phyloP scores from a whole-genome alignment of 2,329 filamentous ascomycete species.

The Graphium sp. region DNA sequence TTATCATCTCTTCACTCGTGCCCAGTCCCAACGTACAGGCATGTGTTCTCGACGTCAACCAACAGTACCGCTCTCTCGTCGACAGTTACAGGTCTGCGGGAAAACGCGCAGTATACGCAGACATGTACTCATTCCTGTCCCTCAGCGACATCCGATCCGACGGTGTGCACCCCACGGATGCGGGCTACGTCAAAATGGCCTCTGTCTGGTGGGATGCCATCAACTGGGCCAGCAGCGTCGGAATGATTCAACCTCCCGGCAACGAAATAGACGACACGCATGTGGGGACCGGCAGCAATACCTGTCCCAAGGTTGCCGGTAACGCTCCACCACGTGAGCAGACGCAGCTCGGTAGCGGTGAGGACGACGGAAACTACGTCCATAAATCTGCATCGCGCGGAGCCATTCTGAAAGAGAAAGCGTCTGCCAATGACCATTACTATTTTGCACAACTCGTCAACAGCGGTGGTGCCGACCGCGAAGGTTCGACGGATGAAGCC shows the following conservation, averaged over 20 bases:
- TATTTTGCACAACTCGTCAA: constrained; percentile 6
- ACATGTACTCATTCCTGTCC: constrained; percentile 6
- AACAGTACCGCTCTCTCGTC: constrained; percentile 13
- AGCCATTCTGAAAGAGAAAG: background rate
- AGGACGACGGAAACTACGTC: constrained; percentile 7
- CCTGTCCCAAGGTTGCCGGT: constrained; percentile 4
- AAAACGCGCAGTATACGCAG: constrained; percentile 1
- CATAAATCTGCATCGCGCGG: constrained; percentile 3
- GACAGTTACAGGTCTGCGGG: background rate
- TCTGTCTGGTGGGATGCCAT: constrained; percentile 16
- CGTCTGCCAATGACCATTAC: too few relatives aligned
- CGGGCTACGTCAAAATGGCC: constrained; percentile 23
- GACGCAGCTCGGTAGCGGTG: constrained; percentile 6
- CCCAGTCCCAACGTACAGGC: constrained; percentile 9
- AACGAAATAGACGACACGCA: background rate
- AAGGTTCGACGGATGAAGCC: constrained; percentile 3
- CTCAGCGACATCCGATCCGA: constrained; percentile 17
- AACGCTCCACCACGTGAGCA: constrained; percentile 3
- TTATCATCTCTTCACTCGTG: constrained; percentile 9
- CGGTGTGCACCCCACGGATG: constrained; percentile 19
- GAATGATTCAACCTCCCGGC: background rate
- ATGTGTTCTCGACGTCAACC: constrained; percentile 15
- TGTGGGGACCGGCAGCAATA: background rate
- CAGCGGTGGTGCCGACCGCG: background rate
- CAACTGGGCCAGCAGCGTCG: constrained; percentile 8